Evolutionary conservation across 345 rosid species (phyloP).

Genomic region (Moricandia moricandioides): DNA sequence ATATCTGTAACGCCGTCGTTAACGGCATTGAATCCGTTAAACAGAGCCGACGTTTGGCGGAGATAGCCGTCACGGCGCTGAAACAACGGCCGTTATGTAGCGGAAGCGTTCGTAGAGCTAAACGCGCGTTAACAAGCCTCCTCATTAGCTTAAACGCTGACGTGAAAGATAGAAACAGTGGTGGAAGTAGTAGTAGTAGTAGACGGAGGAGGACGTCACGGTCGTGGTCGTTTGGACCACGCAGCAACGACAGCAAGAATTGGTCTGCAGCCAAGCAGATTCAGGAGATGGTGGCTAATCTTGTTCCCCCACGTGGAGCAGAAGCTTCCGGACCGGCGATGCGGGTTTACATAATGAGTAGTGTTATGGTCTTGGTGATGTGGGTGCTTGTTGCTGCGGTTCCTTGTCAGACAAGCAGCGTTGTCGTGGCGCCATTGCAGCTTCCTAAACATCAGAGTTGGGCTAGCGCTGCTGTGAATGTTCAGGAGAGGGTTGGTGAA

Average conservation of each 20-base stretch:
- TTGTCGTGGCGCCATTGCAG: constrained; percentile 53
- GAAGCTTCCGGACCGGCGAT: constrained; percentile 55
- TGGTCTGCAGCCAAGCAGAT: constrained; percentile 95
- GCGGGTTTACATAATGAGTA: constrained; percentile 65
- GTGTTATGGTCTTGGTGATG: constrained; percentile 59
- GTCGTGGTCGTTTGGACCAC: constrained; percentile 80
- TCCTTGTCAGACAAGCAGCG: constrained; percentile 83
- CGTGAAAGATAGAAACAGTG: constrained; percentile 56
- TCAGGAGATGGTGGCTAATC: constrained; percentile 66
- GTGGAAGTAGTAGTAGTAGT: constrained; percentile 22
- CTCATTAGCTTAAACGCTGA: constrained; percentile 43
- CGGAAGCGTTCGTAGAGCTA: constrained; percentile 76
- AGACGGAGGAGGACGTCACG: constrained; percentile 53
- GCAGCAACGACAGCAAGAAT: constrained; percentile 54
- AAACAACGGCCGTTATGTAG: constrained; percentile 67
- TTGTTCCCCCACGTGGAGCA: constrained; percentile 65
- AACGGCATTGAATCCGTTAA: constrained; percentile 66
- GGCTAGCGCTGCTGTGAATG: constrained; percentile 56
- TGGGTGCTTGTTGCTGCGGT: constrained; percentile 79
- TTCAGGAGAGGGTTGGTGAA: constrained; percentile 81
- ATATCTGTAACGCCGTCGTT: constrained; percentile 72
- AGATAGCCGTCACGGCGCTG: constrained; percentile 68
- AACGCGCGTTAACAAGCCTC: constrained; percentile 57
- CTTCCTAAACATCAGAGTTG: constrained; percentile 76
- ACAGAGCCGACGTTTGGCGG: constrained; percentile 60